Evolutionary conservation across 2,329 filamentous ascomycete genomes (phyloP), one percentile per base, ranked within the genome.

Genomic region (Monosporascus sp.): DNA sequence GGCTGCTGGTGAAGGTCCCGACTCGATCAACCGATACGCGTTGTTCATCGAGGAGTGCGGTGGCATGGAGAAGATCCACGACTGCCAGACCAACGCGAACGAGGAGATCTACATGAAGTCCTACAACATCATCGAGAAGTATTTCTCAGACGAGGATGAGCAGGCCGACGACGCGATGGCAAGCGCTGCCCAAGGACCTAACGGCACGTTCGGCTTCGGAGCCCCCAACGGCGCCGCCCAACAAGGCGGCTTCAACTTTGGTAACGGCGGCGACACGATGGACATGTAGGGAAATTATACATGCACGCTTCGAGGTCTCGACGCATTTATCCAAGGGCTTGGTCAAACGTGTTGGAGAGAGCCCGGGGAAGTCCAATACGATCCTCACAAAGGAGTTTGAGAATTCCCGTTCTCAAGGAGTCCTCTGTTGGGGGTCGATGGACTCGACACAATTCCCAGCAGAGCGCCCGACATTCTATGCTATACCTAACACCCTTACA

Each of bases 71-170:
- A 97, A 97, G 87, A 97, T 99, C 64, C 94, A 99, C 77, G 93
- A 97, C 65, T 97, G 94, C 83, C 94, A 99, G 80, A 97, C 95
- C 79, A 99, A 99, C 67, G 93, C 93, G 78, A 99, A 99, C 76
- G 94, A 99, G 77, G 94, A 99, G 77, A 99, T 99, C 65, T 99
- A 99, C 82, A 97, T 99, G 93, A 99, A 99, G 85, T 94, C 94
- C 0, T 99, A 97, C 82, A 97, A 96, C 82, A 99, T 99, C 75
- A 99, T 99, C 63, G 94, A 99, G 82, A 97, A 97, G 80, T 99
- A 99, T 83, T 99, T 99, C 79, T 97, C 92, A 0, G 94, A 99
- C 67, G 94, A 99, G 63, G 94, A 97, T 52, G 94, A 96, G 69
- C 91, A 92, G 65, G 91, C 91, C 62, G 89, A 91, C 57, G 90